Evolutionary conservation across 2,329 filamentous ascomycete genomes (phyloP).

Genomic region (Neophaeococcomyces aloes): DNA sequence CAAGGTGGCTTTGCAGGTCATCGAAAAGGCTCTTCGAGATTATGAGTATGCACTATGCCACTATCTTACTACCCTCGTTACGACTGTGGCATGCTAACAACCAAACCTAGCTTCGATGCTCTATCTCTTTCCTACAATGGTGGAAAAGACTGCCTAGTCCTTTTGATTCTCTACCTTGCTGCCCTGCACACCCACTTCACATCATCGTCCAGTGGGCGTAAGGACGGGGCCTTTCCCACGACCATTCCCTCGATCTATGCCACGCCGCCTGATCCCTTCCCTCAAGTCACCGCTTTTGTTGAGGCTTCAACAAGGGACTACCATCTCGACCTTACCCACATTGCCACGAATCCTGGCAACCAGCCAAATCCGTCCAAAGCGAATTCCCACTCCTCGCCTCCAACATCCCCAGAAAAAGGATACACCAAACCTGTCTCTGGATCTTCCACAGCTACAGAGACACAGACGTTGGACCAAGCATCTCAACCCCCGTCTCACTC

Average conservation of each 20-base stretch:
- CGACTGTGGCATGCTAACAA: slow-evolving; percentile 9
- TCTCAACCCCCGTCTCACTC: too few relatives aligned
- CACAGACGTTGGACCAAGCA: too few relatives aligned
- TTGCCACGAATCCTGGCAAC: slow-evolving; percentile 49
- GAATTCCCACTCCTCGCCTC: slow-evolving; percentile 16
- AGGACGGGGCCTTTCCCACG: slow-evolving; percentile 29
- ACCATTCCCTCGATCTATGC: slow-evolving; percentile 80
- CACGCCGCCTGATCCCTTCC: slow-evolving; percentile 70
- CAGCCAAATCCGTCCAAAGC: slow-evolving; percentile 10
- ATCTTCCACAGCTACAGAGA: neutral
- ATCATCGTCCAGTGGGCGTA: slow-evolving; percentile 6
- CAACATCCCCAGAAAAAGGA: slow-evolving; percentile 4
- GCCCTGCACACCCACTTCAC: slow-evolving; percentile 35
- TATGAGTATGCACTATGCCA: slow-evolving; percentile 52
- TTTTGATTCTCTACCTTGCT: slow-evolving; percentile 76
- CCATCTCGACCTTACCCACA: slow-evolving; percentile 63
- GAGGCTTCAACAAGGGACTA: slow-evolving; percentile 54
- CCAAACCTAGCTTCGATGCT: slow-evolving; percentile 52
- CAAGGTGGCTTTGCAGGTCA: slow-evolving; percentile 58
- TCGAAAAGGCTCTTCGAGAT: slow-evolving; percentile 61
- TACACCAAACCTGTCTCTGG: neutral
- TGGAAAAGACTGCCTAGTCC: slow-evolving; percentile 92
- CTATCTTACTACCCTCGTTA: neutral
- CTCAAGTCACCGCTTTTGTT: slow-evolving; percentile 79
- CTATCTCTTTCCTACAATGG: slow-evolving; percentile 93